Evolutionary conservation across 148 eudicot genomes (phyloP).

Genomic region (Selenicereus undatus): DNA sequence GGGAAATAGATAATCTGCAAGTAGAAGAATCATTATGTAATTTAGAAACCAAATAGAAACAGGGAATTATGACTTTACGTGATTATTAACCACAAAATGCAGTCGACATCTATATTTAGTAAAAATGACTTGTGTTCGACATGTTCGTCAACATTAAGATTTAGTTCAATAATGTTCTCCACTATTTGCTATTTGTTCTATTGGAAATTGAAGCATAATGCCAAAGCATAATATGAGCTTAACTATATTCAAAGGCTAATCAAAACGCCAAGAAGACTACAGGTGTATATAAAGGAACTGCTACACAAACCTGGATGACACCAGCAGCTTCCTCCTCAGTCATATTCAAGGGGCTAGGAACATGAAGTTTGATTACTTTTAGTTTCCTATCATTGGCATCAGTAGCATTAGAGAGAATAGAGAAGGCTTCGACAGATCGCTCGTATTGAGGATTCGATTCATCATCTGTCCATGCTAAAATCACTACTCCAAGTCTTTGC

Average conservation of each 20-base stretch:
- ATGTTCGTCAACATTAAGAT: background rate
- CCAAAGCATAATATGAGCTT: background rate
- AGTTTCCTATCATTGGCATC: slow-evolving; percentile 87
- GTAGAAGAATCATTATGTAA: background rate
- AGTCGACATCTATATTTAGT: too few species aligned
- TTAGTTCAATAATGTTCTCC: background rate
- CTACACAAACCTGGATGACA: slow-evolving; percentile 49
- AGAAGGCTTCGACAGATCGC: slow-evolving; percentile 63
- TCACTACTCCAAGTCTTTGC: slow-evolving; percentile 81
- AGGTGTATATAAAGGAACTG: background rate
- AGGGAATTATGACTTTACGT: background rate
- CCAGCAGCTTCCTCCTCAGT: slow-evolving; percentile 88
- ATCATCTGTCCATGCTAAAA: slow-evolving; percentile 91
- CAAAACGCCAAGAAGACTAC: background rate
- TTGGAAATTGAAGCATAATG: background rate
- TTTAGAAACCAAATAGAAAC: background rate
- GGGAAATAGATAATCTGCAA: background rate
- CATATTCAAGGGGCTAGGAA: slow-evolving; percentile 84
- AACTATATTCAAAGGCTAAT: background rate
- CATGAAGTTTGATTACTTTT: slow-evolving; percentile 80
- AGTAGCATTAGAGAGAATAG: slow-evolving; percentile 54
- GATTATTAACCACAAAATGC: too few species aligned
- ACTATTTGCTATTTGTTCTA: background rate
- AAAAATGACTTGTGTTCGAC: background rate
- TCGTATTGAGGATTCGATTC: slow-evolving; percentile 81